Conservation (phyloP, 768 basidiomycete genomes). For the Fistulinella prunicolor region DNA sequence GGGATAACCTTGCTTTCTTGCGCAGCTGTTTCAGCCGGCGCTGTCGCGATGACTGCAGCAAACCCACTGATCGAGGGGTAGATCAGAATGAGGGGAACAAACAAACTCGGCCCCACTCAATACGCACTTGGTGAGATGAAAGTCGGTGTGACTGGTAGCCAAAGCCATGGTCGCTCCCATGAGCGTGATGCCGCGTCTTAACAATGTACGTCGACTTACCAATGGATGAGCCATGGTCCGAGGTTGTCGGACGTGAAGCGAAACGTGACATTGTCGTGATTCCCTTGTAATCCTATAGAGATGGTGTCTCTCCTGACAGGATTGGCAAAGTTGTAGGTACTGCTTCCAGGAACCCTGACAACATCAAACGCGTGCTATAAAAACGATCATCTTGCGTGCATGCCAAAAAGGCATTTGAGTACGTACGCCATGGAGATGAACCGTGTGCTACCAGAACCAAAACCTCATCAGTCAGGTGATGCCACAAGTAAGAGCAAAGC, state of each 20-base stretch:
- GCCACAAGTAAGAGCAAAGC: neutral
- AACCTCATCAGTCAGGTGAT: too few species aligned
- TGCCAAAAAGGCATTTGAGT: neutral
- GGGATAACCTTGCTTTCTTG: constrained; percentile 10
- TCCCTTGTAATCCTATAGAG: constrained; percentile 22
- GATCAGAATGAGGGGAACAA: too few species aligned
- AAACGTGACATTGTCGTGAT: constrained; percentile 43
- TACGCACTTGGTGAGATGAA: constrained; percentile 20
- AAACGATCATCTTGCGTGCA: neutral
- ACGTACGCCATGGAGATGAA: constrained; percentile 46
- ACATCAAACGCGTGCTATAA: constrained; percentile 40
- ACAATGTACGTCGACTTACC: constrained; percentile 8
- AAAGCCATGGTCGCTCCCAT: neutral
- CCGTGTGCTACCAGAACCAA: constrained; percentile 27
- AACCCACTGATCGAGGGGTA: constrained; percentile 18
- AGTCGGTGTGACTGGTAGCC: constrained; percentile 21
- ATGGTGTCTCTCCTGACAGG: constrained; percentile 54
- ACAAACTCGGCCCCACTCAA: too few species aligned
- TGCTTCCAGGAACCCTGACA: constrained; percentile 38
- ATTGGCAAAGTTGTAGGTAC: constrained; percentile 43
- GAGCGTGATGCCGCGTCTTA: neutral
- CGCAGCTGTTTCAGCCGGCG: neutral
- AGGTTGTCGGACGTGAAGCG: constrained; percentile 67
- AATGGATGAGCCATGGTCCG: constrained; percentile 22
- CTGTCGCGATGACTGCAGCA: constrained; percentile 19